phyloP scores from a whole-genome alignment of 345 rosid species.

The Clausena lansium region DNA sequence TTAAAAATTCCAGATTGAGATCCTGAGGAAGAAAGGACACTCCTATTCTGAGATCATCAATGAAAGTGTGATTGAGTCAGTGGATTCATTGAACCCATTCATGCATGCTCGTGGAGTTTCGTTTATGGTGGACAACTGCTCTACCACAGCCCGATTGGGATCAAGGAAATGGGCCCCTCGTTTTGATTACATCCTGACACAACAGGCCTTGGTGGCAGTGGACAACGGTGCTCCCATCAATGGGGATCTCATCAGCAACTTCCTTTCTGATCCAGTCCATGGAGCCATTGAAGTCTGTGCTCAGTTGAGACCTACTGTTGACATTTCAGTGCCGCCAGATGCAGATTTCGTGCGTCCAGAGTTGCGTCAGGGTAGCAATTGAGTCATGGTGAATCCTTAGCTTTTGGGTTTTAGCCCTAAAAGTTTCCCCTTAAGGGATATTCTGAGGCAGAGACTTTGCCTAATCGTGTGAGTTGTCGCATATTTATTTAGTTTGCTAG shows the following conservation, averaged over 20 bases:
- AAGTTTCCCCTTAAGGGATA: neutral
- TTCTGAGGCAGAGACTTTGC: constrained; percentile 1
- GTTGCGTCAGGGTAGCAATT: constrained; percentile 68
- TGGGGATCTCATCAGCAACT: constrained; percentile 80
- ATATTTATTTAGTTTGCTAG: neutral
- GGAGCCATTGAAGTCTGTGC: constrained; percentile 86
- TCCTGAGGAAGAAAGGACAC: constrained; percentile 95
- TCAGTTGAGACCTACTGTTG: constrained; percentile 77
- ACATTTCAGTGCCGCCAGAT: constrained; percentile 80
- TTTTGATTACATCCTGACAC: constrained; percentile 79
- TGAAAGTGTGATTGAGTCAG: constrained; percentile 87
- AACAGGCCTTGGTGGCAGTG: constrained; percentile 74
- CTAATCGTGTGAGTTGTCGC: constrained; percentile 4
- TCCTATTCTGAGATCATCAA: constrained; percentile 92
- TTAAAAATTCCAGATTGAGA: constrained; percentile 58
- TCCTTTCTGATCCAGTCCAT: constrained; percentile 81
- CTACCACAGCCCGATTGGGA: constrained; percentile 89
- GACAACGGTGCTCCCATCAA: constrained; percentile 60
- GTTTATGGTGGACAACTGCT: constrained; percentile 95
- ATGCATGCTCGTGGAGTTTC: constrained; percentile 98
- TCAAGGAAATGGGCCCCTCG: constrained; percentile 97
- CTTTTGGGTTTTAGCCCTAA: neutral
- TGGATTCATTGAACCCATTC: constrained; percentile 90
- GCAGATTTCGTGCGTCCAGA: constrained; percentile 96
- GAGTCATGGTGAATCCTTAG: constrained; percentile 3